Evolutionary conservation across 768 basidiomycete species (phyloP).

Genomic region (Termitomyces sp.): DNA sequence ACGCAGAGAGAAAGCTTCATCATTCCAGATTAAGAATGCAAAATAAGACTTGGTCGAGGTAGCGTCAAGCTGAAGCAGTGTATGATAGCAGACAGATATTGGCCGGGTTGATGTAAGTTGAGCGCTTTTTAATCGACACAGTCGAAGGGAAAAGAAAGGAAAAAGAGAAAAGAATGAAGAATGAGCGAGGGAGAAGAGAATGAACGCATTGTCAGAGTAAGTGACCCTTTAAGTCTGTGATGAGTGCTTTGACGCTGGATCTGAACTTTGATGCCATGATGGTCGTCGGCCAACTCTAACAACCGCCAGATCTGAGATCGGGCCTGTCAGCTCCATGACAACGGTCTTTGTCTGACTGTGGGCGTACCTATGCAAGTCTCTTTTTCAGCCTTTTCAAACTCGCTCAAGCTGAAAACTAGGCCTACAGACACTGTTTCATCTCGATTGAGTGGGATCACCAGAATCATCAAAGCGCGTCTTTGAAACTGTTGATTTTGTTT

Average conservation of each 20-base stretch:
- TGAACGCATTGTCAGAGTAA: neutral
- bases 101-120: neutral
- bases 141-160: slow-evolving; percentile 10
- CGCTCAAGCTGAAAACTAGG: neutral
- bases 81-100: neutral
- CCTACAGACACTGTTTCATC: neutral
- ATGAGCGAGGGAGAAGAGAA: neutral
- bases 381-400: neutral
- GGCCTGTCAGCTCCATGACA: neutral
- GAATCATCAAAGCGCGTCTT: neutral
- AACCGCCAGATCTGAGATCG: neutral
- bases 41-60: neutral
- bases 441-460: neutral
- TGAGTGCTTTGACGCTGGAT: neutral
- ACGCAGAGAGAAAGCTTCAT: slow-evolving; percentile 31
- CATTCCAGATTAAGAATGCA: neutral
- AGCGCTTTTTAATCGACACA: slow-evolving; percentile 12
- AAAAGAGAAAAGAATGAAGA: neutral
- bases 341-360: neutral
- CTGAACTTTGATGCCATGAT: neutral
- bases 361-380: neutral
- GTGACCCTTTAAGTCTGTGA: neutral
- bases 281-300: neutral
- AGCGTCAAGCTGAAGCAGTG: slow-evolving; percentile 12
- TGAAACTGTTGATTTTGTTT: neutral